These are phyloP conservation scores for Viridothelium virens DNA, from an alignment of 495 filamentous ascomycete species.

Conservation along the genomic window DNA sequence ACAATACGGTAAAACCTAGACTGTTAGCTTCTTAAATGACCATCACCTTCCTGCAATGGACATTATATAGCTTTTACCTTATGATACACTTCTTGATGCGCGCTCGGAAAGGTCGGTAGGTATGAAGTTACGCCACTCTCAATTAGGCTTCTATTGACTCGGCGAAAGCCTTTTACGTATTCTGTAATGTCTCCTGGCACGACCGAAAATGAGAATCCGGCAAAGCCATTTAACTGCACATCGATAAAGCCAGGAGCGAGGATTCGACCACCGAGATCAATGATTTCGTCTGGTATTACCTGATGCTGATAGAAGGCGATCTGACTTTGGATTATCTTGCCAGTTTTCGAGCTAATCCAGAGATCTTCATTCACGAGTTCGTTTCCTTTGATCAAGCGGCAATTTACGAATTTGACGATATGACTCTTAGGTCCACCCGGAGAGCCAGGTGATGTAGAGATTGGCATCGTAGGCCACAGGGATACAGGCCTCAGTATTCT, in stretches of 20 bases:
- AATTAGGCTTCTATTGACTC: constrained; percentile 60
- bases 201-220: constrained; percentile 76
- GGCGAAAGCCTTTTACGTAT: constrained; percentile 58
- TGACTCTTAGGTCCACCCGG: constrained; percentile 30
- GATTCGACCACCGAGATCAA: constrained; percentile 72
- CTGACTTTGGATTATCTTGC: constrained; percentile 69
- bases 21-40: constrained; percentile 14
- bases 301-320: constrained; percentile 66
- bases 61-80: constrained; percentile 31
- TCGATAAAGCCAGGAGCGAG: constrained; percentile 77
- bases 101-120: constrained; percentile 68
- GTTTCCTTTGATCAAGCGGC: constrained; percentile 57
- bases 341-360: constrained; percentile 67
- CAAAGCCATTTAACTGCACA: constrained; percentile 76
- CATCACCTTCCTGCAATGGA: neutral
- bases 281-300: constrained; percentile 47
- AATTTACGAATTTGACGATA: constrained; percentile 80
- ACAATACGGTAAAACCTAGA: constrained; percentile 60
- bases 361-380: constrained; percentile 62
- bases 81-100: constrained; percentile 60
- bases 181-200: constrained; percentile 51
- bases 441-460: constrained; percentile 22
- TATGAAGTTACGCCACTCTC: constrained; percentile 78
- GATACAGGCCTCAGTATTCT: neutral
- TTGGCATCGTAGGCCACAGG: constrained; percentile 23